Evolutionary conservation across 805 yeast genomes (phyloP), one percentile per base, ranked within the genome.

Genomic region (Sugiyamaella qingdaonensis): DNA sequence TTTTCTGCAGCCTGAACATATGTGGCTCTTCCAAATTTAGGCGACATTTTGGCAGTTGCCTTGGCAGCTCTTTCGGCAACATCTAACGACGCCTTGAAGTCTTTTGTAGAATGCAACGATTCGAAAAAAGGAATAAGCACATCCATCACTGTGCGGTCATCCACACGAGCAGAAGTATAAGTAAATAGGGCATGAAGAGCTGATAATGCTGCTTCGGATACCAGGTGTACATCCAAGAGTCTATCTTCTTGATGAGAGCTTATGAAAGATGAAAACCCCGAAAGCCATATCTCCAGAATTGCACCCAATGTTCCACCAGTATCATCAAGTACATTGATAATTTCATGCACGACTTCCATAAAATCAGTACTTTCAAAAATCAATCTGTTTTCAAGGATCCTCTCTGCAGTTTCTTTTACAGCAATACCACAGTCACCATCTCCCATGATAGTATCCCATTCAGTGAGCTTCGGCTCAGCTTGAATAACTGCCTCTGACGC

Each of bases 251-350:
- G 21, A 48, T 34, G 13, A 4, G 19, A 11, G n/a, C n/a, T 7
- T 13, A 27, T 16, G 24, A 8, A 11, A 5, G 47, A 24, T 8
- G 51, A 37, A 24, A 48, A 48, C 0, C 95, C 88, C 35, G 95
- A 81, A 56, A 92, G 74, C 70, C 76, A 88, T 53, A 91, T 91
- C 2, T 95, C 86, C 68, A 90, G 92, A 39, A 91, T 70, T 0
- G 97, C 97, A 51, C 98, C 98, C 0, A 95, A 86, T 0, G 97
- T 91, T 48, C 98, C 98, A 50, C 97, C 98, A 97, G 92, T 92
- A n/a, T 48, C 51, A 37, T 48, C 51, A 24, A 48, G 51, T 11
- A 37, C 45, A 46, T 46, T 35, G 24, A 46, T 46, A 9, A 46
- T 18, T n/a, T 48, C 37, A 32, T 18, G 10, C 16, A 48, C 16